Base-by-base conservation (phyloP, 116 monocot genomes). In the Posidonia oceanica region DNA sequence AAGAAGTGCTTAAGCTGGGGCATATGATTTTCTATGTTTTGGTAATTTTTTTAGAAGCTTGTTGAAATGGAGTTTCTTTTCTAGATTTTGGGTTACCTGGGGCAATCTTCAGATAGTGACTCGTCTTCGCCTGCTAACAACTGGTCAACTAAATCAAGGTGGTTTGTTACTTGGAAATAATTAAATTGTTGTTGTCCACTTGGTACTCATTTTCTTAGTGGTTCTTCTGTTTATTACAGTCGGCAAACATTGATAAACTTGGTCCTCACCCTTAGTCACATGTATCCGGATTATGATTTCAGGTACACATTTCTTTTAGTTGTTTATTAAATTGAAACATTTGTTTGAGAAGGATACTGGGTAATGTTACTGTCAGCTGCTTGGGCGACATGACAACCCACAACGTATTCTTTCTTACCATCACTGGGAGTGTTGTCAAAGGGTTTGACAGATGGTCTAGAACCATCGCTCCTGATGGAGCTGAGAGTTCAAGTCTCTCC, bases 401-500 rank as follows among this genome's bases (percentile, higher is more conserved):
- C 71, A 82, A 55, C 70, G 62, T 77, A 62, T 81, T 84, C 81
- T 89, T 86, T 71, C 75, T 75, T 63, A 66, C 74, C 64, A 66
- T 53, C 18, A 52, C 60, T 66, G 97, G 97, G 81, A 86, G 82
- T 98, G 97, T 82, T 92, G 97, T 98, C 93, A 93, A 83, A 78
- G 86, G 97, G 97, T 84, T 82, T 87, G 93, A 98, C 97, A 89
- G 85, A 81, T 84, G 89, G 93, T 75, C 67, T 66, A 38, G 56
- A 71, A 68, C 89, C 86, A 77, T 97, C 78, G 89, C 95, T 91
- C 83, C 69, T 54, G 67, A 64, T 65, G 57, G 87, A 92, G 92
- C 90, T 92, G 97, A 98, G 97, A 92, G 97, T 98, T 98, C 97
- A 82, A 98, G 64, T 93, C 97, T 98, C 93, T 93, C 97, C 97